Conservation (phyloP, 106 monocot species). For the Dactylorhiza incarnata region DNA sequence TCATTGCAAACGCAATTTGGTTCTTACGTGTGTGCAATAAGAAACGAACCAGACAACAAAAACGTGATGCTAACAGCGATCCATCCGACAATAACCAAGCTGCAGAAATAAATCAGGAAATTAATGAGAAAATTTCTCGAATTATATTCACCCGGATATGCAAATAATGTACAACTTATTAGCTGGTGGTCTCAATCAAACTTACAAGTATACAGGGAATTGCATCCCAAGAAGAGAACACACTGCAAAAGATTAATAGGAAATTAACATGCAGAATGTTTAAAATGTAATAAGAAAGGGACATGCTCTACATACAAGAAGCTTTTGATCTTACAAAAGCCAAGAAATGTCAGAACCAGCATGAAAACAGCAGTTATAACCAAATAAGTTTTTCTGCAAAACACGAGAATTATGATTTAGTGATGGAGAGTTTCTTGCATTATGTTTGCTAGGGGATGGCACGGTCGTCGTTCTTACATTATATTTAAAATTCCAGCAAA, state of each 20-base stretch:
- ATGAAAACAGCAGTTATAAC: conserved; percentile 65
- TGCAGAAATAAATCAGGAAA: conserved; percentile 23
- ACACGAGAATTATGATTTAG: neutral
- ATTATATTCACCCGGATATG: neutral
- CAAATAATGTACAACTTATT: neutral
- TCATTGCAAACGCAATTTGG: too few relatives aligned
- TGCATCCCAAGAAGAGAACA: conserved; percentile 59
- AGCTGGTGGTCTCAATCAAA: neutral
- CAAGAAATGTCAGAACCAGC: conserved; percentile 79
- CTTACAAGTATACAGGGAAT: conserved; percentile 76
- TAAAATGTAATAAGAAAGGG: neutral
- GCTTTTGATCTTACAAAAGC: conserved; percentile 53
- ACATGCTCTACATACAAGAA: neutral
- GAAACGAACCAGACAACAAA: conserved; percentile 65
- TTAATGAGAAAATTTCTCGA: conserved; percentile 6
- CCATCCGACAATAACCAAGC: conserved; percentile 84
- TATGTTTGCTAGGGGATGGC: neutral
- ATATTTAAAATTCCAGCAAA: conserved; percentile 34
- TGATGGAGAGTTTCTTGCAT: neutral
- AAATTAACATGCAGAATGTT: neutral
- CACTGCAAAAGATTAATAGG: conserved; percentile 37
- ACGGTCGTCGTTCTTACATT: conserved; percentile 33
- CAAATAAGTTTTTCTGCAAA: conserved; percentile 37
- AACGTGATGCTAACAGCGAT: conserved; percentile 76
- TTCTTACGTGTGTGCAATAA: conserved; percentile 88